phyloP scores from a whole-genome alignment of 495 filamentous ascomycete species.

The Talaromyces ruber region DNA sequence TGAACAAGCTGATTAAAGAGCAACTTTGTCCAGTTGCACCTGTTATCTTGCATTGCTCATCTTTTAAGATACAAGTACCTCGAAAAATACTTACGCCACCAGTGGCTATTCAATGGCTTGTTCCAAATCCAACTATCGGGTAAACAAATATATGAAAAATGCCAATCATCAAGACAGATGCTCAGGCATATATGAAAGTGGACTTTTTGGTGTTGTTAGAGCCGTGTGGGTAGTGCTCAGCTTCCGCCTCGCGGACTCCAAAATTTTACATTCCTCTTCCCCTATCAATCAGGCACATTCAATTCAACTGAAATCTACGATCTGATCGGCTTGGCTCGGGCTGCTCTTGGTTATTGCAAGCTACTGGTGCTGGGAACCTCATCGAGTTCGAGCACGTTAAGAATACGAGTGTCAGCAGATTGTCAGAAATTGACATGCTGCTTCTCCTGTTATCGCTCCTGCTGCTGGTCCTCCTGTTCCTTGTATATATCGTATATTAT shows the following conservation, averaged over 20 bases:
- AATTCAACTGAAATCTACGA: neutral
- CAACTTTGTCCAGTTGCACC: too few relatives aligned
- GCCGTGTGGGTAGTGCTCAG: neutral
- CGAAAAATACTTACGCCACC: neutral
- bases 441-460: constrained; percentile 1
- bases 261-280: neutral
- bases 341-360: neutral
- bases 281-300: neutral
- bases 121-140: neutral
- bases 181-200: neutral
- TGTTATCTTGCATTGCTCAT: neutral
- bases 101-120: neutral
- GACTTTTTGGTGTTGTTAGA: neutral
- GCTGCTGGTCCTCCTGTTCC: neutral
- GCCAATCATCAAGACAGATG: neutral
- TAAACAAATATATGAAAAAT: neutral
- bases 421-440: neutral
- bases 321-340: neutral
- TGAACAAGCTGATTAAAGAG: neutral
- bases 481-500: constrained; percentile 65
- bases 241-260: neutral
- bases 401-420: neutral
- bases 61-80: neutral
- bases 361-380: neutral
- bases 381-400: neutral